Evolutionary conservation across 306 rosid species (phyloP).

Genomic region (Quercus cerris): DNA sequence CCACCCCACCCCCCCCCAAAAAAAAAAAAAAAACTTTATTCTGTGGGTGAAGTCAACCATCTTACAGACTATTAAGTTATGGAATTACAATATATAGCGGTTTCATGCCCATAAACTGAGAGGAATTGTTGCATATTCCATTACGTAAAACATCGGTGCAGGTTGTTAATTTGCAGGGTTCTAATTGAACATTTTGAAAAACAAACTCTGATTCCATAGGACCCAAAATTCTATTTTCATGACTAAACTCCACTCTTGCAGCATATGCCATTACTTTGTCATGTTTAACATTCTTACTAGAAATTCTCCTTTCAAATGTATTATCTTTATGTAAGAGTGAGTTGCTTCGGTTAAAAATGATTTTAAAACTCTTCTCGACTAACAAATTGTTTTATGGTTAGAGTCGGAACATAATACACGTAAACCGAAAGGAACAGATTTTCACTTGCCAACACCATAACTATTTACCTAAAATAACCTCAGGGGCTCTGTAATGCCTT

Average conservation of each 20-base stretch:
- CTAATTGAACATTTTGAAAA: not conserved
- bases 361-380: slow-evolving; percentile 1
- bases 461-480: slow-evolving; percentile 86
- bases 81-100: not conserved
- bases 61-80: not conserved
- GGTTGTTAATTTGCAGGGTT: not conserved
- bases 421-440: slow-evolving; percentile 26
- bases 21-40: not conserved
- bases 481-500: slow-evolving; percentile 99
- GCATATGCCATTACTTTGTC: too few relatives aligned
- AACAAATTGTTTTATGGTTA: not conserved
- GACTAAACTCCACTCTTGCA: too few relatives aligned
- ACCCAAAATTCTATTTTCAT: too few relatives aligned
- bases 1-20: not conserved
- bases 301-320: not conserved
- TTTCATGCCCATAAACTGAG: not conserved
- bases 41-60: not conserved
- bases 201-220: too few relatives aligned
- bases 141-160: not conserved
- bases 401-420: slow-evolving; percentile 22
- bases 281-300: not conserved
- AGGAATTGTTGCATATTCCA: not conserved
- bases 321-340: too few relatives aligned
- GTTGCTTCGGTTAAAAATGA: not conserved
- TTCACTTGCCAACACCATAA: slow-evolving; percentile 44